These are phyloP conservation scores for Colletotrichum sp. DNA, from an alignment of 2,329 filamentous ascomycete genomes.

Conservation along the genomic window DNA sequence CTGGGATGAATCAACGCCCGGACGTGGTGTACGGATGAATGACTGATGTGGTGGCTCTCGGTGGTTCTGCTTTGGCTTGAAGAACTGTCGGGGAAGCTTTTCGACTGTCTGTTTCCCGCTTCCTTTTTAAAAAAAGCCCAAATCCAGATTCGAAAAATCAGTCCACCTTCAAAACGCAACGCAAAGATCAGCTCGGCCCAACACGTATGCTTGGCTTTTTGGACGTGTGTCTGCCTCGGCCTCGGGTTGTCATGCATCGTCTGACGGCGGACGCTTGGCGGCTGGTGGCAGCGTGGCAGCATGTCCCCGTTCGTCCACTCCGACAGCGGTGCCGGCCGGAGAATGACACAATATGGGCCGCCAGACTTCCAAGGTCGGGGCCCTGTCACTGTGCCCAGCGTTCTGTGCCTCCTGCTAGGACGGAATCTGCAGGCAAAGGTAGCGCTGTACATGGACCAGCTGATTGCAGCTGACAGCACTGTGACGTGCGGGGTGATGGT, in stretches of 20 bases:
- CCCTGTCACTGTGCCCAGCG: not conserved
- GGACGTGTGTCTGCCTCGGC: not conserved
- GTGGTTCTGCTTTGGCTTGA: not conserved
- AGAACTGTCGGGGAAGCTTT: not conserved
- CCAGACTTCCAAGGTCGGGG: not conserved
- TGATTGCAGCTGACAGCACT: not conserved
- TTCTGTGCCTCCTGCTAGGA: not conserved
- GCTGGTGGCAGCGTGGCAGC: not conserved
- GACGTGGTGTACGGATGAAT: not conserved
- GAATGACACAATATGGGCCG: not conserved
- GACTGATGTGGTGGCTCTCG: not conserved
- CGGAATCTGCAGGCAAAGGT: not conserved
- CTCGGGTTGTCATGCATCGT: constrained; percentile 1
- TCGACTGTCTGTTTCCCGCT: not conserved
- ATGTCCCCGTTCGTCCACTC: not conserved
- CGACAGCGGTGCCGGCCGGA: constrained; percentile 16
- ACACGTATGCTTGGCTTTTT: not conserved
- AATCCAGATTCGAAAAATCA: not conserved
- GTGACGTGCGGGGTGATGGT: not conserved
- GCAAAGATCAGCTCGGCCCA: not conserved
- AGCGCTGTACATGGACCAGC: not conserved
- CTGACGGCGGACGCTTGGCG: constrained; percentile 14
- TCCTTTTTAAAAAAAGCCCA: not conserved
- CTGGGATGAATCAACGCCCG: not conserved
- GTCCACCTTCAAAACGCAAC: not conserved